phyloP scores from a whole-genome alignment of 164 flowering plant genomes.

The Berberis thunbergii region DNA sequence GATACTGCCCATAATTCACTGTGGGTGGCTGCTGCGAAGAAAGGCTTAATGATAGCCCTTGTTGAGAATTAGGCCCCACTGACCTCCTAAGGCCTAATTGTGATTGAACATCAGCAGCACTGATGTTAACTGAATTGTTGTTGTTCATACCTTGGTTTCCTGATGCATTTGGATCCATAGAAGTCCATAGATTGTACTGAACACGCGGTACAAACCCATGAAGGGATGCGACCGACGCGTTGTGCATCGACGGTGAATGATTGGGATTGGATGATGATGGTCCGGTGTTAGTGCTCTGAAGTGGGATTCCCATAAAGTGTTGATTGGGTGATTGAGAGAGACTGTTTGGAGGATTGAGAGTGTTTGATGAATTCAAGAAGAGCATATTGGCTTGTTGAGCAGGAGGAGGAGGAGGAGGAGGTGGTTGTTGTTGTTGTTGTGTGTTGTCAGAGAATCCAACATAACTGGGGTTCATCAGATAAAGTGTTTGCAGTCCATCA shows the following conservation, averaged over 20 bases:
- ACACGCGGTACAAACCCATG: slow-evolving; percentile 51
- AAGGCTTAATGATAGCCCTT: slow-evolving; percentile 77
- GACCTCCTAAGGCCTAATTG: slow-evolving; percentile 23
- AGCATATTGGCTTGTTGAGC: slow-evolving; percentile 31
- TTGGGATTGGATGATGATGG: slow-evolving; percentile 10
- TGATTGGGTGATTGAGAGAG: slow-evolving; percentile 21
- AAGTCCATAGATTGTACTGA: slow-evolving; percentile 49
- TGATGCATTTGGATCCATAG: slow-evolving; percentile 22
- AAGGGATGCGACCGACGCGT: slow-evolving; percentile 31
- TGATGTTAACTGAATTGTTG: slow-evolving; percentile 5
- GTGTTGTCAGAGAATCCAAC: slow-evolving; percentile 50
- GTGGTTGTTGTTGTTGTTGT: slow-evolving; percentile 12
- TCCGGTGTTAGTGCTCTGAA: slow-evolving; percentile 13
- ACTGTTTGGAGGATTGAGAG: neutral
- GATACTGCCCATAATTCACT: slow-evolving; percentile 19
- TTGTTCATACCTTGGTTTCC: neutral
- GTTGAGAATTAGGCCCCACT: slow-evolving; percentile 33
- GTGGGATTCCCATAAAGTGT: slow-evolving; percentile 59
- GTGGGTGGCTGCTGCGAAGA: slow-evolving; percentile 48
- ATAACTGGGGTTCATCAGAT: slow-evolving; percentile 83
- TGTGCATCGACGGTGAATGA: slow-evolving; percentile 21
- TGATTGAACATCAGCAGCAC: slow-evolving; percentile 8
- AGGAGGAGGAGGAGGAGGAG: too few species aligned
- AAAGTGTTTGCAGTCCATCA: slow-evolving; percentile 77
- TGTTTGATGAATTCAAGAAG: slow-evolving; percentile 31